Percentiles rank a stretch among this genome's conserved stretches.
Evolutionary conservation across 495 filamentous ascomycete genomes (phyloP).

Genomic region (Cercophora newfieldiana): DNA sequence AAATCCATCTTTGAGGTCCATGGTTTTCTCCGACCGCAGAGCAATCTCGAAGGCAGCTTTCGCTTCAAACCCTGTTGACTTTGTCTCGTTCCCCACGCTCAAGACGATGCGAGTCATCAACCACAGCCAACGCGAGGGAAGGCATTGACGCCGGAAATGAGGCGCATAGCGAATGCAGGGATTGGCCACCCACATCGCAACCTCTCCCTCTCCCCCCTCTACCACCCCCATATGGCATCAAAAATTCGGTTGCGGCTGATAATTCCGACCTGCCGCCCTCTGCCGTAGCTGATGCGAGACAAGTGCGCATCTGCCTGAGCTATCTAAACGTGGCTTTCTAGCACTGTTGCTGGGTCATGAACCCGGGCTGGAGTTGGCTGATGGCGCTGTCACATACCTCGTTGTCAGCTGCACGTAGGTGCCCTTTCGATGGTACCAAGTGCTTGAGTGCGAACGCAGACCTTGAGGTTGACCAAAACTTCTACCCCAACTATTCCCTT

Average conservation of each 20-base stretch:
- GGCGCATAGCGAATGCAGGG: conserved; percentile 31
- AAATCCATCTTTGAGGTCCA: background rate
- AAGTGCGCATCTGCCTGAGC: background rate
- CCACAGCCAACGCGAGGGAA: background rate
- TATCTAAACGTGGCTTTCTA: background rate
- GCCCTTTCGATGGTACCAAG: background rate
- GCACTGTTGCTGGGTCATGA: background rate
- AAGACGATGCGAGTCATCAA: conserved; percentile 3
- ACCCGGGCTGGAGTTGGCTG: background rate
- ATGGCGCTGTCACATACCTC: background rate
- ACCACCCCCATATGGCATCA: background rate
- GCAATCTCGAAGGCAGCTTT: conserved; percentile 3
- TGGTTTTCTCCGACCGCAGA: background rate
- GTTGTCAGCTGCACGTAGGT: background rate
- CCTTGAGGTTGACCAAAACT: background rate
- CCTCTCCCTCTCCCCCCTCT: background rate
- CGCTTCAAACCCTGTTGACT: background rate
- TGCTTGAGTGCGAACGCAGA: background rate
- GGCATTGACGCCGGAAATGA: conserved; percentile 42
- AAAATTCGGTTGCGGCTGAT: background rate
- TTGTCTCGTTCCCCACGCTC: background rate
- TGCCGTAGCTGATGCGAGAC: background rate
- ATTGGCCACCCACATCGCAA: conserved; percentile 14
- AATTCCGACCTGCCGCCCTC: background rate
- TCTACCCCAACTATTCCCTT: background rate